phyloP scores from a whole-genome alignment of 129 eudicot genomes.

The Artemisia tridentata region DNA sequence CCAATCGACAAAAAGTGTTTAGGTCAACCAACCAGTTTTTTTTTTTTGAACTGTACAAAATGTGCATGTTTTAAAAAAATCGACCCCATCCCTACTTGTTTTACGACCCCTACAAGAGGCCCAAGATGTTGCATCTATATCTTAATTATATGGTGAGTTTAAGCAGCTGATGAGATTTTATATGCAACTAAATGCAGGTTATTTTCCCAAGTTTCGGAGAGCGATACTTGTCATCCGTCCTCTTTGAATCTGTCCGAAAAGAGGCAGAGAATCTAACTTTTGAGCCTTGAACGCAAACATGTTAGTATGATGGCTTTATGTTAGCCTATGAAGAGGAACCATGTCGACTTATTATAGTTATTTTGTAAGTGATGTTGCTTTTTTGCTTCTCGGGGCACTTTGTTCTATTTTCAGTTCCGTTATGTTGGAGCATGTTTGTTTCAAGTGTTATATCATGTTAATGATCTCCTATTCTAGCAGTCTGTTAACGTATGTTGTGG shows the following conservation, averaged over 20 bases:
- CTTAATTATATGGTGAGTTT: neutral
- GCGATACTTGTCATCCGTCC: conserved; percentile 71
- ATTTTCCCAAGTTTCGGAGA: conserved; percentile 90
- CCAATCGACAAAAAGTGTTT: neutral
- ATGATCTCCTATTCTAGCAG: neutral
- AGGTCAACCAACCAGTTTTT: neutral
- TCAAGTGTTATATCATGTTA: conserved; percentile 1
- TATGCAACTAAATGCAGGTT: conserved; percentile 41
- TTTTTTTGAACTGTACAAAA: neutral
- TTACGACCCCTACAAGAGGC: neutral
- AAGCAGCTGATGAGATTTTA: conserved; percentile 20
- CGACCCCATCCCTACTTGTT: neutral
- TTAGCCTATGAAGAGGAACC: conserved; percentile 12
- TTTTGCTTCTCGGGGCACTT: neutral
- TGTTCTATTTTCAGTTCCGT: neutral
- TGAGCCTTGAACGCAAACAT: conserved; percentile 45
- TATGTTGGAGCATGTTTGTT: conserved; percentile 8
- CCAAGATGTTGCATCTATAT: neutral
- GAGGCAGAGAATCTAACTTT: conserved; percentile 78
- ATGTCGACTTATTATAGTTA: conserved; percentile 1
- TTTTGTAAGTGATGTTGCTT: conserved; percentile 8
- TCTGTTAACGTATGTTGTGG: neutral
- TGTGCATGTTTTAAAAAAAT: conserved; percentile 1
- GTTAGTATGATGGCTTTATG: neutral
- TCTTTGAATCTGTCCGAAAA: conserved; percentile 69